Percentiles rank a stretch among this genome's conserved stretches.
These are phyloP conservation scores for Picea glauca DNA, from an alignment of 75 land plant species.

Conservation along the genomic window DNA sequence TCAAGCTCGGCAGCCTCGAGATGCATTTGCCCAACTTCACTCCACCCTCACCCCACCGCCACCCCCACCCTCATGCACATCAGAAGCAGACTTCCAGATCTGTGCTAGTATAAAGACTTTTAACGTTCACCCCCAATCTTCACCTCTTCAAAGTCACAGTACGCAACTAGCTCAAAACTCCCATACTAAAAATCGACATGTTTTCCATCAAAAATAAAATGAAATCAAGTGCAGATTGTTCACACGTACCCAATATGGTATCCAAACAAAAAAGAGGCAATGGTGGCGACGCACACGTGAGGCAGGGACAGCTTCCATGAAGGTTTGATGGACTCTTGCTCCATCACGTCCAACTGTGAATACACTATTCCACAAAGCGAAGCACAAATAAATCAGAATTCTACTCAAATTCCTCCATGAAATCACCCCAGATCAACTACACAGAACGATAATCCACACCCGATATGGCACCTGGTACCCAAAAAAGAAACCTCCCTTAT, in stretches of 20 bases:
- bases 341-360: slow-evolving; percentile 11
- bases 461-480: too few species aligned
- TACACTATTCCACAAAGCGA: background rate
- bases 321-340: slow-evolving; percentile 38
- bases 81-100: too few species aligned
- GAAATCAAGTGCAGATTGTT: background rate
- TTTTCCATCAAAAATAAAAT: background rate
- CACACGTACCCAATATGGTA: slow-evolving; percentile 75
- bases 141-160: too few species aligned
- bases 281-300: slow-evolving; percentile 71
- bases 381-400: background rate
- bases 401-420: background rate
- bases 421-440: background rate
- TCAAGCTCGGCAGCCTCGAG: too few species aligned
- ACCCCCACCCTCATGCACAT: too few species aligned
- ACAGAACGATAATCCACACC: too few species aligned
- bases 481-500: background rate
- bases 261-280: slow-evolving; percentile 81
- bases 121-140: too few species aligned
- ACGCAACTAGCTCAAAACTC: background rate
- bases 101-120: too few species aligned
- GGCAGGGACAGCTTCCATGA: slow-evolving; percentile 76
- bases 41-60: too few species aligned
- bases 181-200: background rate
- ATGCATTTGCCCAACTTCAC: too few species aligned